A percentile compares a stretch with the other conserved stretches of the same genome.
Conservation (phyloP, 441 rosid genomes). For the Pelargonium cotyledonis region DNA sequence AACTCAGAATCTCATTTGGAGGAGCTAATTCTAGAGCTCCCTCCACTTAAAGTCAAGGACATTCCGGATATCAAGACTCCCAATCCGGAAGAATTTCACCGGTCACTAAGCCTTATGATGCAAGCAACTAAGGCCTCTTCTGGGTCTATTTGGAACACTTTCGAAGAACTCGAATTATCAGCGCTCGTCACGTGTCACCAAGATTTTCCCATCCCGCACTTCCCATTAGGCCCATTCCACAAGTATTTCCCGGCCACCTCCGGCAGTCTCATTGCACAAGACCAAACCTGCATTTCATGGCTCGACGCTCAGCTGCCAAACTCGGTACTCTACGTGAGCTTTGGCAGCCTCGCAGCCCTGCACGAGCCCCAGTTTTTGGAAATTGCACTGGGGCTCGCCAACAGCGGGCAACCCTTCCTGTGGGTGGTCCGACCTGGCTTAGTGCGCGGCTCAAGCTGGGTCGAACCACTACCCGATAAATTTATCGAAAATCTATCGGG, state of each 20-base stretch:
- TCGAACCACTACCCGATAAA: conserved; percentile 29
- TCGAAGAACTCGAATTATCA: conserved; percentile 34
- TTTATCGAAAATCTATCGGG: conserved; percentile 25
- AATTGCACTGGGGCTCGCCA: conserved; percentile 46
- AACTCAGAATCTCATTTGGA: conserved; percentile 21
- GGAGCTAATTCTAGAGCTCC: conserved; percentile 25
- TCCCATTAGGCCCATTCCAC: conserved; percentile 52
- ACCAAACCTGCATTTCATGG: conserved; percentile 43
- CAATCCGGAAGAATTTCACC: conserved; percentile 15
- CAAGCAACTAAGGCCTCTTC: conserved; percentile 31
- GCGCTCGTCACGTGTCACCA: conserved; percentile 19
- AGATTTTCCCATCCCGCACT: conserved; percentile 25
- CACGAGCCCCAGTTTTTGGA: conserved; percentile 33
- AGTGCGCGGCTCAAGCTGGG: conserved; percentile 26
- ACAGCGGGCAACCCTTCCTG: conserved; percentile 39
- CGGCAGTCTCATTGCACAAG: conserved; percentile 33
- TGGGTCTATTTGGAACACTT: conserved; percentile 42
- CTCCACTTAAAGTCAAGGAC: conserved; percentile 37
- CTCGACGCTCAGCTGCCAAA: conserved; percentile 38
- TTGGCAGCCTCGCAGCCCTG: conserved; percentile 41
- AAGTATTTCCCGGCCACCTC: conserved; percentile 30
- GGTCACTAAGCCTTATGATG: conserved; percentile 11
- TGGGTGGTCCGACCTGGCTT: conserved; percentile 50
- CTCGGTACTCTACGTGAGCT: conserved; percentile 51
- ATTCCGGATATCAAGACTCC: conserved; percentile 20